Evolutionary conservation across 2,329 filamentous ascomycete species (phyloP), one percentile per base, ranked within the genome.

Genomic region (Diplodia corticola): DNA sequence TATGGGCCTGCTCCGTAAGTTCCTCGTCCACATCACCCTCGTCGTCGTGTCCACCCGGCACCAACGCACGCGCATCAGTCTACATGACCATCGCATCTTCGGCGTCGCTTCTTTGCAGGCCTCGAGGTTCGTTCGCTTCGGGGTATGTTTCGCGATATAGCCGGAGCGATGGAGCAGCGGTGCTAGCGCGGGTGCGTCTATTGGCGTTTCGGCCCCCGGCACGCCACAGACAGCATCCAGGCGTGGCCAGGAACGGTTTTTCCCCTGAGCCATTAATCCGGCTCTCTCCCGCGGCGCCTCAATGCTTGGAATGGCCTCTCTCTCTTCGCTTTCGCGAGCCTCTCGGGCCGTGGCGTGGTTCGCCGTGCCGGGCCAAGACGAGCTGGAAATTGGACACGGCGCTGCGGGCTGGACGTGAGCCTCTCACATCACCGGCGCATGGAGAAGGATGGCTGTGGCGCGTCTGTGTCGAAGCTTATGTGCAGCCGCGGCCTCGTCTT

Each of bases 361-460:
- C n/a, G 40, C 40, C 40, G 20, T 44, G 40, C 40, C n/a, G 40
- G 40, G 17, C 17, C 40, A n/a, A 10, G 40, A 44, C 2, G 6
- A 44, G 6, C 40, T 26, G 54, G 54, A 57, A 44, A 57, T 57
- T 57, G 13, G 54, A 24, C 54, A 44, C 20, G 55, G 37, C n/a
- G 10, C n/a, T 20, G 55, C 37, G 55, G 37, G 20, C 17, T 46
- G 22, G 22, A 17, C 0, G 54, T 5, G 33, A 57, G 54, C 54
- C 54, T 57, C 54, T 57, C 53, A 40, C 53, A 57, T 57, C 53
- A 57, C n/a, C n/a, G 54, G 54, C 35, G 54, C 33, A 57, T 44
- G 22, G n/a, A 20, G 55, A 12, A 59, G 37, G 55, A 59, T 59
- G 37, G 17, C 3, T 1, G 55, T 59, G 55, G 55, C 55, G 55